Evolutionary conservation across 495 filamentous ascomycete genomes (phyloP).

Genomic region (Pyronema omphalodes): DNA sequence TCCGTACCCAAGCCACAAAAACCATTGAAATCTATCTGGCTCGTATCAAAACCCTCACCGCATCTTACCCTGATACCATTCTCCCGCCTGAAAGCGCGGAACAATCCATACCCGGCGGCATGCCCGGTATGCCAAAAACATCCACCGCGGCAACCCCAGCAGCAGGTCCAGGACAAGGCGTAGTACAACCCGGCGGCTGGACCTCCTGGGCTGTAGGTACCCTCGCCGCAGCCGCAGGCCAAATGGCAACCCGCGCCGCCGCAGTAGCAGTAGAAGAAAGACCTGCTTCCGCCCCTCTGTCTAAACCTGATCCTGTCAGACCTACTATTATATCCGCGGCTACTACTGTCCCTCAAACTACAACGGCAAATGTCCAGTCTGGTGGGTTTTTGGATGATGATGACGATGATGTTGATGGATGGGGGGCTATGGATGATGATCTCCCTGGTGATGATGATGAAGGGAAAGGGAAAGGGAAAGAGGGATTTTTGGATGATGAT

Average conservation of each 20-base stretch:
- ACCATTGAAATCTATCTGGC: slow-evolving; percentile 79
- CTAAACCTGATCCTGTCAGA: slow-evolving; percentile 4
- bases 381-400: slow-evolving; percentile 32
- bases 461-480: slow-evolving; percentile 30
- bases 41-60: slow-evolving; percentile 57
- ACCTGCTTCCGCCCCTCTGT: slow-evolving; percentile 30
- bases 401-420: slow-evolving; percentile 44
- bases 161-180: background rate
- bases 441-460: slow-evolving; percentile 39
- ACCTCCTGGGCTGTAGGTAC: slow-evolving; percentile 95
- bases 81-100: slow-evolving; percentile 37
- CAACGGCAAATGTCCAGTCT: slow-evolving; percentile 30
- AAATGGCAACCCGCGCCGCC: slow-evolving; percentile 13
- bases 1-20: slow-evolving; percentile 81
- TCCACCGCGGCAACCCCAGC: background rate
- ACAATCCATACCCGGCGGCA: slow-evolving; percentile 23
- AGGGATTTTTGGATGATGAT: slow-evolving; percentile 34
- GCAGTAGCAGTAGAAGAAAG: slow-evolving; percentile 26
- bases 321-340: slow-evolving; percentile 13
- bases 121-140: slow-evolving; percentile 38
- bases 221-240: slow-evolving; percentile 71
- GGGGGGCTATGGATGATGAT: slow-evolving; percentile 49
- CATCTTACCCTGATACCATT: slow-evolving; percentile 58
- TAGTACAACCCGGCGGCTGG: slow-evolving; percentile 35
- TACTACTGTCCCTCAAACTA: slow-evolving; percentile 31